A percentile compares a stretch with the other conserved stretches of the same genome.
phyloP scores from a whole-genome alignment of 2,329 filamentous ascomycete species.

The Clonostachys chloroleuca region DNA sequence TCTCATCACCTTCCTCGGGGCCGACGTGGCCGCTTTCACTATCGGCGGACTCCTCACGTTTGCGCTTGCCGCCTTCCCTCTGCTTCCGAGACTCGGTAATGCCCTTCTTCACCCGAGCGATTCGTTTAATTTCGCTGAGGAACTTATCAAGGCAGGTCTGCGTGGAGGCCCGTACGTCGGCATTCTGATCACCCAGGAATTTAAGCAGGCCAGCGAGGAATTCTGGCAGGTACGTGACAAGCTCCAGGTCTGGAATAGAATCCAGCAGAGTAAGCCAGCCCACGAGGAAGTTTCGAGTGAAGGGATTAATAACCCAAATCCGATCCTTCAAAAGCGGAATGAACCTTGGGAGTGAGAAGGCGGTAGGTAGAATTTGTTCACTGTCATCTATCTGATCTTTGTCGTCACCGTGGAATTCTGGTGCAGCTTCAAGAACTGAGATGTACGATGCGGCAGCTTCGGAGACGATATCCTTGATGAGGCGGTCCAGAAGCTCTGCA shows the following conservation, averaged over 20 bases:
- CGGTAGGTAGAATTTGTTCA: slow-evolving; percentile 61
- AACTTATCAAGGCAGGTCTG: slow-evolving; percentile 88
- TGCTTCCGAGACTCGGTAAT: slow-evolving; percentile 81
- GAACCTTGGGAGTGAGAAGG: slow-evolving; percentile 87
- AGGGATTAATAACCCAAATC: slow-evolving; percentile 91
- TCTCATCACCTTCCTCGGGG: slow-evolving; percentile 56
- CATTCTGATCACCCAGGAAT: slow-evolving; percentile 87
- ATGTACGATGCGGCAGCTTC: slow-evolving; percentile 95
- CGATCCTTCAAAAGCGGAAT: slow-evolving; percentile 91
- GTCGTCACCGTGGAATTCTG: slow-evolving; percentile 38
- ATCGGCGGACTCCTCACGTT: slow-evolving; percentile 66
- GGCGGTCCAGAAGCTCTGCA: slow-evolving; percentile 86
- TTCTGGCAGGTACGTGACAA: slow-evolving; percentile 87
- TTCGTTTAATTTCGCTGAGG: slow-evolving; percentile 88
- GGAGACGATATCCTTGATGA: slow-evolving; percentile 94
- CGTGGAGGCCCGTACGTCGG: slow-evolving; percentile 91
- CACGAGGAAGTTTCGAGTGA: slow-evolving; percentile 90
- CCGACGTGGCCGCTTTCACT: slow-evolving; percentile 55
- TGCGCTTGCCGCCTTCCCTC: slow-evolving; percentile 61
- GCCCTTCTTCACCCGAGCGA: slow-evolving; percentile 86
- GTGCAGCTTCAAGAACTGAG: slow-evolving; percentile 69
- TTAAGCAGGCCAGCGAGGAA: slow-evolving; percentile 87
- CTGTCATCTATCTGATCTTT: slow-evolving; percentile 32
- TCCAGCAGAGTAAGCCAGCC: slow-evolving; percentile 94
- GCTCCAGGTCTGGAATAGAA: slow-evolving; percentile 92